A percentile compares a stretch with the other conserved stretches of the same genome.
Conservation (phyloP, 352 stramenopile species). For the Globisporangium mamillatum region DNA sequence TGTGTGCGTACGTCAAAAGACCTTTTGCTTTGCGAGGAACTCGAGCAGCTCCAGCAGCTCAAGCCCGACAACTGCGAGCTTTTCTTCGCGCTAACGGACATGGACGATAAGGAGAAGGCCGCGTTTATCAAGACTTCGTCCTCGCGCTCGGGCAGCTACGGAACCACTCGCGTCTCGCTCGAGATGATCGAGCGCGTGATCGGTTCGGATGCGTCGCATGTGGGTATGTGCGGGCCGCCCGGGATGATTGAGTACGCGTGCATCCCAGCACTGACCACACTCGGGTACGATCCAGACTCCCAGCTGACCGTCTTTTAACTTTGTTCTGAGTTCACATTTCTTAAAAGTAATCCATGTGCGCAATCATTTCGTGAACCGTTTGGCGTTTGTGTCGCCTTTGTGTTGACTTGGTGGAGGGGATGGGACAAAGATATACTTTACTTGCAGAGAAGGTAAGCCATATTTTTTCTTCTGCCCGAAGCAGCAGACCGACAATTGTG, state of each 20-base stretch:
- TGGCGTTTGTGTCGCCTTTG: background rate
- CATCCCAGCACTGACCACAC: constrained; percentile 78
- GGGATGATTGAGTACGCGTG: constrained; percentile 95
- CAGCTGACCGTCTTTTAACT: constrained; percentile 49
- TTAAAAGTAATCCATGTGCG: background rate
- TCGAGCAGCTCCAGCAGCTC: constrained; percentile 66
- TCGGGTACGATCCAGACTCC: constrained; percentile 83
- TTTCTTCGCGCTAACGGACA: constrained; percentile 38
- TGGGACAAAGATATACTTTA: too few species aligned
- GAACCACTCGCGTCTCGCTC: constrained; percentile 81
- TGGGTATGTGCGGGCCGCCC: constrained; percentile 92
- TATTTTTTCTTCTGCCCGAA: too few species aligned
- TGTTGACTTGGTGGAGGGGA: too few species aligned
- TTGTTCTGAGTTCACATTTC: too few species aligned
- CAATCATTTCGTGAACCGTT: background rate
- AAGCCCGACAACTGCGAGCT: constrained; percentile 37
- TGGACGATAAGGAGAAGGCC: constrained; percentile 46
- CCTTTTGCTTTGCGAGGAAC: constrained; percentile 89
- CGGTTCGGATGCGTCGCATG: constrained; percentile 55
- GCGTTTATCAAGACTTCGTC: constrained; percentile 35
- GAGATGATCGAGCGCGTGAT: constrained; percentile 87
- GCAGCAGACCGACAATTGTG: too few species aligned
- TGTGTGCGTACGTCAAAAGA: constrained; percentile 89
- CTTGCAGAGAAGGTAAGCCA: too few species aligned
- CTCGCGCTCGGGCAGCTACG: constrained; percentile 34